phyloP scores from a whole-genome alignment of 2,329 filamentous ascomycete genomes.

The Aquanectria penicillioides region DNA sequence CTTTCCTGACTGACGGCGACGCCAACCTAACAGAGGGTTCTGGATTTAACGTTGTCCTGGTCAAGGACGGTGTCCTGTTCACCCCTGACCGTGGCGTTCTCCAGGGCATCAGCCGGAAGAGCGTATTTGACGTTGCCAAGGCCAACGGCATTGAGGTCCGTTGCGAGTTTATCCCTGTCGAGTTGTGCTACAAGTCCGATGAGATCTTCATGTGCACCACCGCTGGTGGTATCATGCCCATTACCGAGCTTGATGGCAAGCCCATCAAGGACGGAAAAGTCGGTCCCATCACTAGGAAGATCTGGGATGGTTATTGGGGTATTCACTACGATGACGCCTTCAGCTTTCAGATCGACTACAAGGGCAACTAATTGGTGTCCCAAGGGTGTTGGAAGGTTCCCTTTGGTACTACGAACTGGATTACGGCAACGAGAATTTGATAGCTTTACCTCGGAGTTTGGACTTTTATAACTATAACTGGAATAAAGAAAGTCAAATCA shows the following conservation, averaged over 20 bases:
- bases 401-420: too few relatives aligned
- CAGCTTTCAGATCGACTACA: constrained; percentile 48
- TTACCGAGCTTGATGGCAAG: constrained; percentile 56
- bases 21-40: constrained; percentile 60
- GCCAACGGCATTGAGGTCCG: constrained; percentile 47
- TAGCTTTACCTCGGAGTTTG: too few relatives aligned
- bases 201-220: constrained; percentile 65
- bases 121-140: constrained; percentile 55
- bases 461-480: too few relatives aligned
- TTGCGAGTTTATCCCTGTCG: constrained; percentile 54
- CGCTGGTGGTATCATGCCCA: constrained; percentile 63
- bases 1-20: constrained; percentile 62
- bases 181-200: constrained; percentile 53
- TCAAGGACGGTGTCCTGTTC: constrained; percentile 56
- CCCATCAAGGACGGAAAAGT: constrained; percentile 53
- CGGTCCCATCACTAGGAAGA: constrained; percentile 56
- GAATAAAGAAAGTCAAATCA: too few relatives aligned
- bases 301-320: constrained; percentile 62
- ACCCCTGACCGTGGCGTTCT: constrained; percentile 60
- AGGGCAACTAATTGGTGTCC: not conserved
- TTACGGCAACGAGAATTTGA: too few relatives aligned
- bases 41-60: constrained; percentile 58
- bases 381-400: too few relatives aligned
- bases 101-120: constrained; percentile 59
- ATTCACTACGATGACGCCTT: constrained; percentile 54